Evolutionary conservation across 352 stramenopile species (phyloP).

Genomic region (Phytophthora pisi): DNA sequence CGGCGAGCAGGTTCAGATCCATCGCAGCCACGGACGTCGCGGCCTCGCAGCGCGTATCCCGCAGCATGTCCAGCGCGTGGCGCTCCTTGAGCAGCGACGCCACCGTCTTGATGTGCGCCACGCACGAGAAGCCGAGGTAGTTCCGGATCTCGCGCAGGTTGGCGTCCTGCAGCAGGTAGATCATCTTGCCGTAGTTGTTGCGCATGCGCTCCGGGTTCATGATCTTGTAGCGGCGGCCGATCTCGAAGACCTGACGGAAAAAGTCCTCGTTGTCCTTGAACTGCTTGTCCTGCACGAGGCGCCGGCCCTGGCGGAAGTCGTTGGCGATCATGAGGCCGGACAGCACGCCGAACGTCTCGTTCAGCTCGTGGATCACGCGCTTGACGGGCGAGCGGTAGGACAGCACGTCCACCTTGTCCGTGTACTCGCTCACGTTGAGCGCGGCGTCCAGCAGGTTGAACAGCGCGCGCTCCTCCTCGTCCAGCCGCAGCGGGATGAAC

Average conservation of each 20-base stretch:
- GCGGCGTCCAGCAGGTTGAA: slow-evolving; percentile 82
- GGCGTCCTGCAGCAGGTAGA: slow-evolving; percentile 94
- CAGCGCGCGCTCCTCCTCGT: slow-evolving; percentile 67
- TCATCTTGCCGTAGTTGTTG: slow-evolving; percentile 95
- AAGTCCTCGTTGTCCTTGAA: slow-evolving; percentile 82
- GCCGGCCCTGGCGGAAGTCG: slow-evolving; percentile 65
- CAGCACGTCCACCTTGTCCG: slow-evolving; percentile 92
- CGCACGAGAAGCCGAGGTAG: slow-evolving; percentile 81
- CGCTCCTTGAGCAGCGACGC: slow-evolving; percentile 70
- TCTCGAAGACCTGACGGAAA: slow-evolving; percentile 88
- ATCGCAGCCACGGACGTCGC: slow-evolving; percentile 60
- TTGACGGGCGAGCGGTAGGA: slow-evolving; percentile 73
- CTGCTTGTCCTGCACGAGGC: slow-evolving; percentile 61
- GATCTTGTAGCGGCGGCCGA: slow-evolving; percentile 95
- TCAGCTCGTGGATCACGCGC: slow-evolving; percentile 74
- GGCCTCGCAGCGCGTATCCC: slow-evolving; percentile 66
- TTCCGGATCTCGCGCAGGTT: slow-evolving; percentile 75
- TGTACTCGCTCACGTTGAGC: slow-evolving; percentile 92
- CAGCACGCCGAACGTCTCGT: slow-evolving; percentile 68
- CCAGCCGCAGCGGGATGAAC: slow-evolving; percentile 76
- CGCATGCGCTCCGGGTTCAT: slow-evolving; percentile 93
- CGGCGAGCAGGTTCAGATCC: slow-evolving; percentile 15
- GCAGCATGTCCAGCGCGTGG: slow-evolving; percentile 69
- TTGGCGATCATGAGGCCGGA: slow-evolving; percentile 66
- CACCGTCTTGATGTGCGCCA: slow-evolving; percentile 77